Base-by-base conservation (phyloP, 345 rosid species). In the Litchi chinensis region DNA sequence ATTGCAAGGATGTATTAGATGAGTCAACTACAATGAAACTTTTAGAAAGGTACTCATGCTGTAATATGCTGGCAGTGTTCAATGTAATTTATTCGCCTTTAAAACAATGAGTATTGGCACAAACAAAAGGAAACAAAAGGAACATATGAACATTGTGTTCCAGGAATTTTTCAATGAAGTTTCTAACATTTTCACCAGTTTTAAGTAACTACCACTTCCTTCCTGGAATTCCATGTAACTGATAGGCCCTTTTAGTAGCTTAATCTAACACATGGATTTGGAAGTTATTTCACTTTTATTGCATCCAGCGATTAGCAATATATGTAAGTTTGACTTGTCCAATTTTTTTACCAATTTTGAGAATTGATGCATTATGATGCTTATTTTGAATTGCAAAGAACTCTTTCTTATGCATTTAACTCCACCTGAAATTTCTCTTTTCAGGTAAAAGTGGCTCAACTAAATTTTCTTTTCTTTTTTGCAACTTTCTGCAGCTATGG, bases 11-110 rank as follows among this genome's bases (percentile, higher is more conserved):
- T 87, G 99, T 94, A 52, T 90, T 96, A 85, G 98, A 94, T 87
- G 98, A 96, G 91, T 91, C 94, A 85, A 96, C 99, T 57, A 93
- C 99, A 60, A 94, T 96, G 99, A 94, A 80, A 88, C 93, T 96
- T 82, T 85, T 94, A 79, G 98, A 96, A 84, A 91, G 99, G 99
- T 96, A 89, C 81, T 37, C 44, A 22, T 66, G 12, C 50, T 46
- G 28, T 65, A 68, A 75, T 76, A 48, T 60, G 4, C 63, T 39
- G 10, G 11, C 59, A 1, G 15, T 63, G n/a, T 39, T 73, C 72
- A 65, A 37, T 57, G 28, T 78, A 56, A 50, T 22, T 64, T 63
- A 40, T 69, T 71, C 65, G 40, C 54, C 81, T 43, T 10, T 73
- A 10, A 37, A 65, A 13, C 75, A 59, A 28, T 46, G 64, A 59